Evolutionary conservation across 305 asterid species (phyloP).

Genomic region (Fraxinus xanthoxyloides): DNA sequence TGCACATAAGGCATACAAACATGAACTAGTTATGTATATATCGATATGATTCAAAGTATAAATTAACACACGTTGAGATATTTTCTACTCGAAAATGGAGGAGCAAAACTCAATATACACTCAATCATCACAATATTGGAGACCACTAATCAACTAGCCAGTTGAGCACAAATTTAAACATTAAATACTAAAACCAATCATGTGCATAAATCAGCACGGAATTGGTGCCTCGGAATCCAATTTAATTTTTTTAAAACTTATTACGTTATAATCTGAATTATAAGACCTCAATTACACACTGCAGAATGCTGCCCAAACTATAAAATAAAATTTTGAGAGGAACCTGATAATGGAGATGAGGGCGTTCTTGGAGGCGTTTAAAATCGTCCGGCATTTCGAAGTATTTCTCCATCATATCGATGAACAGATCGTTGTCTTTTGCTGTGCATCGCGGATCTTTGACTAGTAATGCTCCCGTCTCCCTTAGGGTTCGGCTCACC

Average conservation of each 20-base stretch:
- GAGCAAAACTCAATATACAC: background rate
- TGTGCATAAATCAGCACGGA: background rate
- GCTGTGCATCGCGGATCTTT: conserved; percentile 93
- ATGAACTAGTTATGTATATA: background rate
- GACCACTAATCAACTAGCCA: background rate
- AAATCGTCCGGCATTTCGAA: conserved; percentile 76
- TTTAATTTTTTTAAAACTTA: background rate
- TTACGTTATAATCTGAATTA: background rate
- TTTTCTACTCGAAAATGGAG: background rate
- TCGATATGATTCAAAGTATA: background rate
- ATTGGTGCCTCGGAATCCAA: background rate
- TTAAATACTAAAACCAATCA: background rate
- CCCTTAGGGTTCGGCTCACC: conserved; percentile 83
- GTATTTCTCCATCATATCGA: conserved; percentile 92
- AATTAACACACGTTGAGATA: background rate
- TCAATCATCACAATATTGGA: background rate
- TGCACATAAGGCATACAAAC: background rate
- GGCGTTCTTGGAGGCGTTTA: conserved; percentile 85
- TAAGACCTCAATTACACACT: background rate
- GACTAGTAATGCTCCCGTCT: conserved; percentile 92
- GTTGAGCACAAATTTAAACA: background rate
- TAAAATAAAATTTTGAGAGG: background rate
- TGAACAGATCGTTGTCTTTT: conserved; percentile 70
- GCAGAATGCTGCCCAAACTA: background rate
- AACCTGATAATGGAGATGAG: conserved; percentile 92